A percentile compares a stretch with the other conserved stretches of the same genome.
phyloP scores from a whole-genome alignment of 2,329 filamentous ascomycete species.

The Orbilia javanica region DNA sequence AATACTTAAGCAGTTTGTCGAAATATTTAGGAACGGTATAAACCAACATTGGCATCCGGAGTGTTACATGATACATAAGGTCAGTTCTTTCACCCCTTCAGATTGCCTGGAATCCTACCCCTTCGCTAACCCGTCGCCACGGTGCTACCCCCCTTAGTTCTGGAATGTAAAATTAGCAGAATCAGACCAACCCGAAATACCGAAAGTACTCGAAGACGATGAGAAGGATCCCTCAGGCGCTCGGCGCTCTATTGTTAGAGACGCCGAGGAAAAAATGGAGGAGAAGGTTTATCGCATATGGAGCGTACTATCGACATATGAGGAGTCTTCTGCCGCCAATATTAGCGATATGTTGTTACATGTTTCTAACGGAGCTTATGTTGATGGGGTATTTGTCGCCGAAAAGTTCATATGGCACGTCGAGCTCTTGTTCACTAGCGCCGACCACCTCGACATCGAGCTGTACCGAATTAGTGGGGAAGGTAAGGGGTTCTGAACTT shows the following conservation, averaged over 20 bases:
- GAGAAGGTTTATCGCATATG: slow-evolving; percentile 98
- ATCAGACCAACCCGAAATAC: slow-evolving; percentile 68
- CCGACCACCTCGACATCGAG: slow-evolving; percentile 83
- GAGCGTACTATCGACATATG: slow-evolving; percentile 96
- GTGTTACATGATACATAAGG: slow-evolving; percentile 99
- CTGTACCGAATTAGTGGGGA: slow-evolving; percentile 79
- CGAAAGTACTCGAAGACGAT: slow-evolving; percentile 64
- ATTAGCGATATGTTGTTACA: slow-evolving; percentile 99
- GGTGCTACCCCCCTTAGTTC: slow-evolving; percentile 69
- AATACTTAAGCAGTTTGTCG: slow-evolving; percentile 98
- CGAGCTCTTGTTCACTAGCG: slow-evolving; percentile 88
- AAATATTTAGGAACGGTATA: slow-evolving; percentile 96
- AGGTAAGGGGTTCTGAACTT: slow-evolving; percentile 70
- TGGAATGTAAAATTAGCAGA: slow-evolving; percentile 93
- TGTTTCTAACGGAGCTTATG: slow-evolving; percentile 96
- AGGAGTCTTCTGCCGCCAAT: slow-evolving; percentile 96
- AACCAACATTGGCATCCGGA: slow-evolving; percentile 99
- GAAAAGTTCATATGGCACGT: slow-evolving; percentile 97
- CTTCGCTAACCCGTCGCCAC: slow-evolving; percentile 26
- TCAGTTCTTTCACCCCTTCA: slow-evolving; percentile 29
- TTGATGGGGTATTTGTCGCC: slow-evolving; percentile 93
- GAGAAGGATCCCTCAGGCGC: slow-evolving; percentile 72
- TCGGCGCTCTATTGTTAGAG: slow-evolving; percentile 80
- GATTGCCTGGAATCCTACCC: not conserved
- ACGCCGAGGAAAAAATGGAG: slow-evolving; percentile 93